Base-by-base conservation (phyloP, 2,329 filamentous ascomycete genomes). In the Epichloe brachyelytri region DNA sequence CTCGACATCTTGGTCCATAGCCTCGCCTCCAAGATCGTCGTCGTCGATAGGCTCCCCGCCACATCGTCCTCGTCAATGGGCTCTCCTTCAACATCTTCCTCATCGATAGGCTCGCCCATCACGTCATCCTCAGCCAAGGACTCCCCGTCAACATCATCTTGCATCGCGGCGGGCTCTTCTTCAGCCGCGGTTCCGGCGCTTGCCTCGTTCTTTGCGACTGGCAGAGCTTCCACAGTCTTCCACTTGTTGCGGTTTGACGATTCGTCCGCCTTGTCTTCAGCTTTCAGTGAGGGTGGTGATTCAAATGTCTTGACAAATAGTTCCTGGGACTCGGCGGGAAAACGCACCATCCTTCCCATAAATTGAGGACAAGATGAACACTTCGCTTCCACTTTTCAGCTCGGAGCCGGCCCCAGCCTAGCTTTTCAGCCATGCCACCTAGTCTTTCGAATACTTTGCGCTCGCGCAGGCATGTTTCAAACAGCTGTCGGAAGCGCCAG, bases 351-450 rank as follows among this genome's bases (percentile, higher is more conserved):
- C 79, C 76, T 57, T 83, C 80, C 80, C 87, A 93, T 37, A 88
- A 69, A 45, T 77, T 75, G 8, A 93, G 69, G 2, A 93, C 74
- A 5, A 81, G 74, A 3, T 77, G 76, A 39, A 93, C 74, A 59
- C 85, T 88, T 47, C 86, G 78, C 65, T 86, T 86, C 85, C 87
- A 93, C 66, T 91, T 90, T 55, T 93, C 87, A 3, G 83, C 83
- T 19, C 86, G 83, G 55, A 95, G 70, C 1, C 86, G 80, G 10
- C 90, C 90, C 88, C 89, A 95, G 43, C 76, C 75, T 20, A 86
- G 69, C 50, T 79, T 81, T 58, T 84, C 82, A 7, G 88, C 81
- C 53, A 94, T 76, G 51, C 78, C 71, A 1, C 89, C 89, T 3
- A 96, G 75, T 43, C 78, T 75, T 60, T 86, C 85, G 60, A 95